phyloP scores from a whole-genome alignment of 83 land plant genomes.

The Thuja plicata region DNA sequence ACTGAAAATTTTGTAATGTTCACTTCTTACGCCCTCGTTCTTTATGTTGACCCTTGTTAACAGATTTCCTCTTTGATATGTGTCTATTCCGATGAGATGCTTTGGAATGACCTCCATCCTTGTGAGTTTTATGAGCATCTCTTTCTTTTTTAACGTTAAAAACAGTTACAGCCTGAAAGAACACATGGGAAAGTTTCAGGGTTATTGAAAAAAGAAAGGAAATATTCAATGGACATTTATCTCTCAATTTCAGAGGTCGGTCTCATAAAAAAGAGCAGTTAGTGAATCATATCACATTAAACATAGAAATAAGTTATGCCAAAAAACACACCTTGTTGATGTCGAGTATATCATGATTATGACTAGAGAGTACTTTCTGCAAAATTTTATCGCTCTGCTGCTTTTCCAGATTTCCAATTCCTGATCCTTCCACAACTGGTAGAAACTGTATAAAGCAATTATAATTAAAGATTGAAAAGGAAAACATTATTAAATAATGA shows the following conservation, averaged over 20 bases:
- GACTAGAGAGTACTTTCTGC: conserved; percentile 69
- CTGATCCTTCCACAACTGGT: conserved; percentile 89
- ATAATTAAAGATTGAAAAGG: not conserved
- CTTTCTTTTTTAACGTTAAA: conserved; percentile 79
- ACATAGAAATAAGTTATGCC: not conserved
- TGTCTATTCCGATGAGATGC: conserved; percentile 12
- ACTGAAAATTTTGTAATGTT: not conserved
- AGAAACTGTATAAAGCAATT: conserved; percentile 60
- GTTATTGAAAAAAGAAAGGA: not conserved
- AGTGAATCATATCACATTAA: not conserved
- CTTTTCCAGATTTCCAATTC: conserved; percentile 64
- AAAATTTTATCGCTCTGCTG: conserved; percentile 73
- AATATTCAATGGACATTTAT: not conserved
- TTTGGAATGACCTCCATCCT: conserved; percentile 26
- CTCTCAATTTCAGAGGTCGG: not conserved
- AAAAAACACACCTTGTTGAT: conserved; percentile 70
- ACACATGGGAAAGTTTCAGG: not conserved
- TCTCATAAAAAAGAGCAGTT: conserved; percentile 3
- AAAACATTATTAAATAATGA: not conserved
- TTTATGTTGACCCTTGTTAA: not conserved
- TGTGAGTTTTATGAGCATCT: conserved; percentile 29
- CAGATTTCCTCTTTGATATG: not conserved
- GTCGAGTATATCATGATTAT: conserved; percentile 76
- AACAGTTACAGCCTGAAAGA: conserved; percentile 76
- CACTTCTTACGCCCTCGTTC: not conserved